A percentile compares a stretch with the other conserved stretches of the same genome.
These are phyloP conservation scores for Suhomyces anneliseae DNA, from an alignment of 1,139 yeast genomes.

Conservation along the genomic window DNA sequence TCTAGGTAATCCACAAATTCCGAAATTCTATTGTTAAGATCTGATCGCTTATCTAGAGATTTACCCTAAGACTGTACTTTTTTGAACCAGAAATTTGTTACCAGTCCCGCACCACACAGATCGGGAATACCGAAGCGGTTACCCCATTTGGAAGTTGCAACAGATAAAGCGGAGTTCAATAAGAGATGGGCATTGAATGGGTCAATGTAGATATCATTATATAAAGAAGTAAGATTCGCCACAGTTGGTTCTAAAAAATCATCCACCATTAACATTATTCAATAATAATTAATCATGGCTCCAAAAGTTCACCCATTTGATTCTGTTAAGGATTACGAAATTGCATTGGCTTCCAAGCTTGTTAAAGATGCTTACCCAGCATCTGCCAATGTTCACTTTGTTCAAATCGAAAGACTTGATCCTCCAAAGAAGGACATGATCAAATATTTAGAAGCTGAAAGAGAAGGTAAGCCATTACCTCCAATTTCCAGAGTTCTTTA, in stretches of 20 bases:
- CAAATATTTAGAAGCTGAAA: slow-evolving; percentile 69
- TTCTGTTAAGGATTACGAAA: slow-evolving; percentile 64
- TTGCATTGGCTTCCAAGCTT: slow-evolving; percentile 61
- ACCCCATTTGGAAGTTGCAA: slow-evolving; percentile 2
- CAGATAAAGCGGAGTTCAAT: neutral
- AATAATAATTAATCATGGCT: slow-evolving; percentile 12
- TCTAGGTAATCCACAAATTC: too few relatives aligned
- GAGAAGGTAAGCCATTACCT: slow-evolving; percentile 56
- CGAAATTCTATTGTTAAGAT: too few relatives aligned
- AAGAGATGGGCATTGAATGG: neutral
- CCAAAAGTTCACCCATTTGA: slow-evolving; percentile 56
- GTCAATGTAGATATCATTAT: neutral
- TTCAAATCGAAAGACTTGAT: slow-evolving; percentile 70
- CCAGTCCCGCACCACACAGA: too few relatives aligned
- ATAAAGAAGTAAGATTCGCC: neutral
- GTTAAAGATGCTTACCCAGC: slow-evolving; percentile 58
- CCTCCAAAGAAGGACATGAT: slow-evolving; percentile 81
- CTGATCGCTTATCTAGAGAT: too few relatives aligned
- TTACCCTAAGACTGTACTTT: too few relatives aligned
- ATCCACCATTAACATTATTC: neutral
- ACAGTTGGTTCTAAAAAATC: too few relatives aligned
- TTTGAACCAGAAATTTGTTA: too few relatives aligned
- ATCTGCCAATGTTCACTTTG: slow-evolving; percentile 58
- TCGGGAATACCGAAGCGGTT: neutral
- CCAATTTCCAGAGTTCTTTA: slow-evolving; percentile 65